These are phyloP conservation scores for Heliosperma pusillum DNA, from an alignment of 148 eudicot genomes.

Conservation along the genomic window DNA sequence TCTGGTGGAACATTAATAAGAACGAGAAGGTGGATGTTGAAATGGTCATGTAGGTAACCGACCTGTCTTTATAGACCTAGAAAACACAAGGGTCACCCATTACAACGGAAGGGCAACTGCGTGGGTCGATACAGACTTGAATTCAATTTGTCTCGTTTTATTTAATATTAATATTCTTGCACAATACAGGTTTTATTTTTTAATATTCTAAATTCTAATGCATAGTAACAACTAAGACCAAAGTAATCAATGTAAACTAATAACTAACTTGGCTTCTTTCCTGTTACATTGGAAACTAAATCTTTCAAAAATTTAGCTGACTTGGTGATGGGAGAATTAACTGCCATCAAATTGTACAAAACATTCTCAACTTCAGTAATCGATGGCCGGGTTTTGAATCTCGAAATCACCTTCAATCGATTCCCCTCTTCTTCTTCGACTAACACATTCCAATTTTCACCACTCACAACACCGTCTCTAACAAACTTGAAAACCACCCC, in stretches of 20 bases:
- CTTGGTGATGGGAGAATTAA: constrained; percentile 82
- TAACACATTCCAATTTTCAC: constrained; percentile 72
- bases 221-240: no score
- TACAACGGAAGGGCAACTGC: no score
- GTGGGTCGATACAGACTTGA: no score
- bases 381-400: constrained; percentile 61
- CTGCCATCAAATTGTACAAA: constrained; percentile 85
- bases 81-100: no score
- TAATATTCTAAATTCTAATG: no score
- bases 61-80: no score
- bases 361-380: constrained; percentile 76
- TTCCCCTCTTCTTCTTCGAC: constrained; percentile 66
- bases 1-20: constrained; percentile 81
- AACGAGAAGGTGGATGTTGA: constrained; percentile 88
- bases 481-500: constrained; percentile 74
- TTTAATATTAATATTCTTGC: no score
- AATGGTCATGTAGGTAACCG: constrained; percentile 25
- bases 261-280: constrained; percentile 38
- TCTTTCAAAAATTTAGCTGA: constrained; percentile 73
- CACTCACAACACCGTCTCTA: constrained; percentile 65
- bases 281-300: constrained; percentile 79
- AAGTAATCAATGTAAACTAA: not conserved
- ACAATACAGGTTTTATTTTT: no score
- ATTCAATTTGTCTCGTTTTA: no score
- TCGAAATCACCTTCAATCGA: constrained; percentile 51